Conservation (phyloP, 352 stramenopile genomes). For the Pythium chondricola region DNA sequence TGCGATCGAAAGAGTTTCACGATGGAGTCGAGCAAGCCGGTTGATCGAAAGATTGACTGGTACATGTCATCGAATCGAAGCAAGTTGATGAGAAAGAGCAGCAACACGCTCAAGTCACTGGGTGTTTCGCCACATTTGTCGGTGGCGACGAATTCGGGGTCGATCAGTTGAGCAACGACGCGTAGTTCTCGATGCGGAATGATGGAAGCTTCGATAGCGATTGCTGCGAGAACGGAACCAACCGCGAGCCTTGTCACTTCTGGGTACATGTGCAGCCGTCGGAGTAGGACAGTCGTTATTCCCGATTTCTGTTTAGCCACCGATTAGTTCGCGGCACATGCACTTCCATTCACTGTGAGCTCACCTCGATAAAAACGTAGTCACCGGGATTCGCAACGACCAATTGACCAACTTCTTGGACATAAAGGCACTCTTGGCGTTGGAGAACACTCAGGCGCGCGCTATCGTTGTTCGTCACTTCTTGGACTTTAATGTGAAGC, state of each 20-base stretch:
- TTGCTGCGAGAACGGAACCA: constrained; percentile 45
- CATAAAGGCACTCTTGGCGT: constrained; percentile 42
- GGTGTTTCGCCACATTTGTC: too few relatives aligned
- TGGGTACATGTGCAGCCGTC: constrained; percentile 33
- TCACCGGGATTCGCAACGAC: constrained; percentile 36
- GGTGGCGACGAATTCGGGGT: too few relatives aligned
- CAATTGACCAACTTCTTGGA: constrained; percentile 45
- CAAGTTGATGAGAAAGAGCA: constrained; percentile 33
- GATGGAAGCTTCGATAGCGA: constrained; percentile 51
- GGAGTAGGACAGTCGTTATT: constrained; percentile 31
- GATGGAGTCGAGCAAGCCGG: constrained; percentile 24
- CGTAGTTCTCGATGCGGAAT: constrained; percentile 52
- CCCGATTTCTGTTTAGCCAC: constrained; percentile 28
- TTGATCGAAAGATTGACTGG: constrained; percentile 19
- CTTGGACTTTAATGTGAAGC: constrained; percentile 17
- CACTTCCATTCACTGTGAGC: too few relatives aligned
- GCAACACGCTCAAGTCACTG: constrained; percentile 23
- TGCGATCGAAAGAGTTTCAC: constrained; percentile 37
- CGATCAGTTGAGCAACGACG: too few relatives aligned
- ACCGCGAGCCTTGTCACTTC: constrained; percentile 45
- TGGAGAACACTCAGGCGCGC: too few relatives aligned
- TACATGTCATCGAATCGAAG: constrained; percentile 36
- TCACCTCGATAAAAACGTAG: constrained; percentile 49
- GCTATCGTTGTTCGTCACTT: too few relatives aligned
- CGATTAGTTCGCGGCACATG: neutral